A percentile compares a stretch with the other conserved stretches of the same genome.
phyloP scores from a whole-genome alignment of 768 basidiomycete genomes.

The Boletus vermiculosoides region DNA sequence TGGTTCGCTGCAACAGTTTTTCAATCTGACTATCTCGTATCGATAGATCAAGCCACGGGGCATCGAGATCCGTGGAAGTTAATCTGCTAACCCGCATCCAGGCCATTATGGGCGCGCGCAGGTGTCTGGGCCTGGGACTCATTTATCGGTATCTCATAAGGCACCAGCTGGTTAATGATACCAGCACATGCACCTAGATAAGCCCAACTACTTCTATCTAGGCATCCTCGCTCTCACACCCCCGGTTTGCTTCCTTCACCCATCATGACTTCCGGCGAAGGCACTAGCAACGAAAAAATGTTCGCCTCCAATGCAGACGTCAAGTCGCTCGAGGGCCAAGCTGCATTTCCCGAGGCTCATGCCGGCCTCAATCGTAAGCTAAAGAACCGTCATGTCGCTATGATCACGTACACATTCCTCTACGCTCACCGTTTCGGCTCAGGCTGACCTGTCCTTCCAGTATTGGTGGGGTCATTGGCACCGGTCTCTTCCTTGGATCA shows the following conservation, averaged over 20 bases:
- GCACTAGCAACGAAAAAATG: background rate
- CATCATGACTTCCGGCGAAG: slow-evolving; percentile 11
- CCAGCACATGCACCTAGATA: background rate
- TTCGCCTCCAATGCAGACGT: background rate
- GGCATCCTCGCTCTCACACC: background rate
- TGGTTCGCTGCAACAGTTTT: no score
- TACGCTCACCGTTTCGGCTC: no score
- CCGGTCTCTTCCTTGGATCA: slow-evolving; percentile 37
- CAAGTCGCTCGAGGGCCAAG: slow-evolving; percentile 13
- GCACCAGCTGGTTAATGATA: background rate
- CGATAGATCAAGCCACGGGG: no score
- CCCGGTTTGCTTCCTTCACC: background rate
- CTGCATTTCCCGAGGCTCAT: background rate
- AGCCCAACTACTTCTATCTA: background rate
- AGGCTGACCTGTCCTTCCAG: slow-evolving; percentile 6
- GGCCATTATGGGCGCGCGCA: no score
- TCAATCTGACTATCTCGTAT: no score
- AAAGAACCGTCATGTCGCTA: slow-evolving; percentile 36
- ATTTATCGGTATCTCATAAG: background rate
- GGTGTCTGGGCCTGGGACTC: no score
- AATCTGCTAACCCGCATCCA: background rate
- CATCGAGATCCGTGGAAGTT: no score
- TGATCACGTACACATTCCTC: slow-evolving; percentile 30
- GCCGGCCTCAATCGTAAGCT: slow-evolving; percentile 27
- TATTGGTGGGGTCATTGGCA: slow-evolving; percentile 43